Conservation (phyloP, 2,329 filamentous ascomycete species). For the Monilinia fructicola region DNA sequence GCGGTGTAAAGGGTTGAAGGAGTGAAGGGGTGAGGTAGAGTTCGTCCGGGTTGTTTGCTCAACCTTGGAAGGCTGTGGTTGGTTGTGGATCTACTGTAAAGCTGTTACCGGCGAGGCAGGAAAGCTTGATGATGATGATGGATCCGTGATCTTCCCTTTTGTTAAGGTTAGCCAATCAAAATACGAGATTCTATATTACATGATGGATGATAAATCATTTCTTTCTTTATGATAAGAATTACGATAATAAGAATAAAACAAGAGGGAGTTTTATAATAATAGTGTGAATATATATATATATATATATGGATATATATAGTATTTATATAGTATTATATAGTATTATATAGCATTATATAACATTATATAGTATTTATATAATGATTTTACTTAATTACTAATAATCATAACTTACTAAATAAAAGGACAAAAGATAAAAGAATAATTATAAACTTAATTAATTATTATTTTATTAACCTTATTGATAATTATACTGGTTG, state of each 20-base stretch:
- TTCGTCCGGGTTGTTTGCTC: slow-evolving; percentile 13
- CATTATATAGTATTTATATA: too few relatives aligned
- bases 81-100: slow-evolving; percentile 13
- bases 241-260: background rate
- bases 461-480: too few relatives aligned
- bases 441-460: too few relatives aligned
- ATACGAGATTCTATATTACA: background rate
- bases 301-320: background rate
- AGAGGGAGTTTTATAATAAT: background rate
- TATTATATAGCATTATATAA: too few relatives aligned
- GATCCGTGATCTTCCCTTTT: background rate
- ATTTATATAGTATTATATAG: too few relatives aligned
- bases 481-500: background rate
- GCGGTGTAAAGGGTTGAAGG: background rate
- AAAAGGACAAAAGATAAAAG: too few relatives aligned
- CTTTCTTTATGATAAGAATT: background rate
- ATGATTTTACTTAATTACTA: too few relatives aligned
- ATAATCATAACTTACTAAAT: too few relatives aligned
- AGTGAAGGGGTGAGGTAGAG: background rate
- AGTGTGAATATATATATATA: background rate
- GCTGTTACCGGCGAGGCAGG: slow-evolving; percentile 14
- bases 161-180: slow-evolving; percentile 7
- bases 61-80: slow-evolving; percentile 13
- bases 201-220: background rate
- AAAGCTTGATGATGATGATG: slow-evolving; percentile 20